Conservation (phyloP, 371 early-diverging fungal species). For the Circinella umbellata region DNA sequence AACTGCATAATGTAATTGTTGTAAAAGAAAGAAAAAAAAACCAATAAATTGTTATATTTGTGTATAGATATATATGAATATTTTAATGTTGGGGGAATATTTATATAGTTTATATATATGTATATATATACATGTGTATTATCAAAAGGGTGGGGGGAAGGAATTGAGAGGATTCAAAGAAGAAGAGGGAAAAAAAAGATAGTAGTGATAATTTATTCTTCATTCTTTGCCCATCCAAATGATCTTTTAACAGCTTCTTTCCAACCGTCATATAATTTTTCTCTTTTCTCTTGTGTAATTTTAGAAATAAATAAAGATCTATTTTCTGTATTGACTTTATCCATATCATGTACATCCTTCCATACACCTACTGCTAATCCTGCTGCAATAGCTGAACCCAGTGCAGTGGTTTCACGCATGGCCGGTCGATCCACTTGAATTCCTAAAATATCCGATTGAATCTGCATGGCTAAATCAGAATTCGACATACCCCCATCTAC, state of each 20-base stretch:
- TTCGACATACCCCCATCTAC: constrained; percentile 97
- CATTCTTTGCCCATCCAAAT: constrained; percentile 61
- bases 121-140: background rate
- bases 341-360: constrained; percentile 45
- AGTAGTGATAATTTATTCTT: background rate
- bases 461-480: constrained; percentile 90
- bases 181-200: background rate
- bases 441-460: constrained; percentile 90
- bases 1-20: no score
- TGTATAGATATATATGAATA: no score
- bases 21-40: no score
- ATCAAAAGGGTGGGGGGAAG: no score
- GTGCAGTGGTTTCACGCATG: constrained; percentile 93
- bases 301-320: constrained; percentile 47
- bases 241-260: constrained; percentile 83
- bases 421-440: constrained; percentile 86
- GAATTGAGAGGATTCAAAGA: no score
- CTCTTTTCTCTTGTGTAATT: constrained; percentile 59
- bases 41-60: no score
- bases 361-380: constrained; percentile 86
- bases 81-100: no score
- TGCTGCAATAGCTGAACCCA: constrained; percentile 96
- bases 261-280: constrained; percentile 76
- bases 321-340: constrained; percentile 42
- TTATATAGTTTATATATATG: no score